Evolutionary conservation across 2,329 filamentous ascomycete species (phyloP), one percentile per base, ranked within the genome.

Genomic region (Huntiella savannae): DNA sequence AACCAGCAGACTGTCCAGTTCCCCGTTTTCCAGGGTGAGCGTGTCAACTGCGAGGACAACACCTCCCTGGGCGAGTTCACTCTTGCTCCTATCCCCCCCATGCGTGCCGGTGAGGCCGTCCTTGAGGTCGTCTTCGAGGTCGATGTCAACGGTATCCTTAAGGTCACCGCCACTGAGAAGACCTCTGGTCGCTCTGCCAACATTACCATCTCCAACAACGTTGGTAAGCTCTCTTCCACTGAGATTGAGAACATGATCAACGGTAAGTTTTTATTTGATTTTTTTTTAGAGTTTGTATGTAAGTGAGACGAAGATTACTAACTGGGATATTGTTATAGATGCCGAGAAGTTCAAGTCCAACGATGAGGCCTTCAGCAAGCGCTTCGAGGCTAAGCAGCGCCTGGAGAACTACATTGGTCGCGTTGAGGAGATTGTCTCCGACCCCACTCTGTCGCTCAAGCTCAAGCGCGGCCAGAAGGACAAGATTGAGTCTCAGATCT

Each of bases 191-290:
- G 91, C 64, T 91, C 75, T 61, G 91, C 91, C 68, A 98, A 98
- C 79, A 98, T 98, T 66, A 98, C 91, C 63, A 98, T 98, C 69
- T 85, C 84, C 68, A 98, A 98, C 79, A 94, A 91, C 50, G 88
- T 98, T 59, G 91, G 91, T 65, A 98, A 98, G 75, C 84, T 98
- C 56, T 94, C 86, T 53, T 82, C 80, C 46, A 68, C 69, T 52
- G 91, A 98, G 71, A 98, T 98, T 55, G 91, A 98, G 74, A 86
- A 77, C 71, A 96, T 96, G 88, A 85, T 98, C 64, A 82, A 70
- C 64, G 83, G 75, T 79, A 67, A 61, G 69, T 60, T 39, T 15
- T 15, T 15, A 32, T 34, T 13, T 32, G 7, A 15, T 6, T 40
- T 1, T 2, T 1, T 2, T 3, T 15, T 7, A 5, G 11, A 32